These are phyloP conservation scores for Lecanosticta acicola DNA, from an alignment of 2,329 filamentous ascomycete species.

Conservation along the genomic window DNA sequence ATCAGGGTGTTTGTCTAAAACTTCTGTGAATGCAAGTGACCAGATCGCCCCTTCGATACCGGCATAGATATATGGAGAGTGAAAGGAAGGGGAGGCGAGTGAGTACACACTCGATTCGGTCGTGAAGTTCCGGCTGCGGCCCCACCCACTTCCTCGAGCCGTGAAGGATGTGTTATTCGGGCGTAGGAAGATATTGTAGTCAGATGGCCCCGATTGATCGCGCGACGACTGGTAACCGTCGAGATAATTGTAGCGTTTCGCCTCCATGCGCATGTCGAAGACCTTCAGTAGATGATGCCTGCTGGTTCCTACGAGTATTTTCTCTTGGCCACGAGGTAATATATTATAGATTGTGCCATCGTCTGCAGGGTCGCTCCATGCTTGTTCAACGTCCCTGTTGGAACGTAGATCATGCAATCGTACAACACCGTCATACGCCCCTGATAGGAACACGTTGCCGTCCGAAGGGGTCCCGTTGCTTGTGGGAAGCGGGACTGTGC, in stretches of 20 bases:
- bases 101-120: conserved; percentile 43
- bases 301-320: conserved; percentile 52
- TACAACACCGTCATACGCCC: conserved; percentile 54
- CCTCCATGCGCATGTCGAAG: conserved; percentile 54
- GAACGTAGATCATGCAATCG: conserved; percentile 58
- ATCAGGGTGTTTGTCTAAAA: conserved; percentile 42
- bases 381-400: conserved; percentile 39
- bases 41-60: conserved; percentile 44
- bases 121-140: conserved; percentile 18
- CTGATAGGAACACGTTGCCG: conserved; percentile 53
- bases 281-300: conserved; percentile 56
- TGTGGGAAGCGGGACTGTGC: conserved; percentile 38
- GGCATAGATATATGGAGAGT: conserved; percentile 43
- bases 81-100: conserved; percentile 42
- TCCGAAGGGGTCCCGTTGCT: conserved; percentile 23
- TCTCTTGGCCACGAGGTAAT: conserved; percentile 51
- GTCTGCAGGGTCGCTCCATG: conserved; percentile 53
- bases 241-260: conserved; percentile 30
- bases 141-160: conserved; percentile 20
- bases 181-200: conserved; percentile 46
- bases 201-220: conserved; percentile 3
- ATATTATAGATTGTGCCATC: conserved; percentile 55
- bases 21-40: conserved; percentile 40
- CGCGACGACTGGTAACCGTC: conserved; percentile 12
- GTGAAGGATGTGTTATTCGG: conserved; percentile 27